Evolutionary conservation across 257 asterid species (phyloP), one percentile per base, ranked within the genome.

Genomic region (Solanum chmielewskii): DNA sequence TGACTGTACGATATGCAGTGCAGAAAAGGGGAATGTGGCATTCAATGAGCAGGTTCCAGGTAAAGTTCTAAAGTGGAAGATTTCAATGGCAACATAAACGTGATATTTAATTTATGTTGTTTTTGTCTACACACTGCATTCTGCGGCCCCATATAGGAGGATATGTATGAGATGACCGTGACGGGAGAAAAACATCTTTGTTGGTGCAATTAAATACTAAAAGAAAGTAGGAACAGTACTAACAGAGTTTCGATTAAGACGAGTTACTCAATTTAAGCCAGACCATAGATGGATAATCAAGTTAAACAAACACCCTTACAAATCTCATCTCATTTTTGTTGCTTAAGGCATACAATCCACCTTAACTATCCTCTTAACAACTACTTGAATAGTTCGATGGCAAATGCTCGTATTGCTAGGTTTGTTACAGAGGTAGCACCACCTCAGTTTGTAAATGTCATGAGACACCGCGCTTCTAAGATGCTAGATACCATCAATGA

Each of bases 401-500:
- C 93, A 68, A 94, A 87, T 88, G 92, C 89, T 49, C 92, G 95
- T 62, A 45, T 93, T 9, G 96, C 93, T 3, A 88, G 96, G 86
- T 93, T 93, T 27, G 86, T 93, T 7, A 92, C 91, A 0, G 97
- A 93, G 76, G 97, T 90, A 13, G 97, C 97, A 23, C 98, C 98
- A 0, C 94, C 95, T 16, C 97, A 92, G 42, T 87, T 93, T 29
- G 87, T 92, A 66, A 90, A 90, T 52, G 92, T 92, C 27, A 90
- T 91, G 91, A 90, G 95, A 88, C 90, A 90, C n/a, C 85, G 91
- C 69, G 89, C 93, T 52, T 89, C 93, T 12, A 91, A 92, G 88
- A 91, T 91, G 93, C 83, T 93, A 64, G 98, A 94, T 9, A 93
- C 98, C 37, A 94, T 94, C 37, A 91, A 93, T 2, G 97, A 94